A percentile compares a stretch with the other conserved stretches of the same genome.
These are phyloP conservation scores for Tanozyma kutaoensis DNA, from an alignment of 805 yeast species.

Conservation along the genomic window DNA sequence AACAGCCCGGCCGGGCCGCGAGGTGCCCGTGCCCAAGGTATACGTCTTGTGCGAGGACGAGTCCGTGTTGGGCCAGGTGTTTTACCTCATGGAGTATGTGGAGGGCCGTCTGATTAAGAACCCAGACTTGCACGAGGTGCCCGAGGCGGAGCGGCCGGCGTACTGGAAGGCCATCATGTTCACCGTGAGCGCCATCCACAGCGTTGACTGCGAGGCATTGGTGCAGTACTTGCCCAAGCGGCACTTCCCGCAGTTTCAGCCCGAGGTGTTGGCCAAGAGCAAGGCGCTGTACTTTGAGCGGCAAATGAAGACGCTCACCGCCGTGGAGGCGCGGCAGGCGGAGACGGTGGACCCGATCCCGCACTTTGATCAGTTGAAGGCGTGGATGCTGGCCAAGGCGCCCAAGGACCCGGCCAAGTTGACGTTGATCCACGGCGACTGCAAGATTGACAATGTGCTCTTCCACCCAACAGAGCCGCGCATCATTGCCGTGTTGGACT, in stretches of 20 bases:
- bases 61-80: conserved; percentile 37
- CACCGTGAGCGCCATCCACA: conserved; percentile 36
- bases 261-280: conserved; percentile 5
- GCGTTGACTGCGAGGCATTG: conserved; percentile 30
- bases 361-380: conserved; percentile 23
- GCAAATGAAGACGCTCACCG: conserved; percentile 34
- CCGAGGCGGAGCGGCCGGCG: conserved; percentile 8
- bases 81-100: conserved; percentile 48
- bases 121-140: conserved; percentile 30
- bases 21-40: conserved; percentile 44
- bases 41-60: conserved; percentile 44
- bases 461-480: conserved; percentile 37
- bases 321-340: conserved; percentile 25
- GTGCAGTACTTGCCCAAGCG: conserved; percentile 27
- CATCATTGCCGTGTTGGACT: conserved; percentile 45
- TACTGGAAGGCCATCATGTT: conserved; percentile 37
- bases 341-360: conserved; percentile 35
- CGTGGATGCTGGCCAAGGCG: conserved; percentile 27
- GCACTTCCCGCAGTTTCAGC: conserved; percentile 31
- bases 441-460: conserved; percentile 51
- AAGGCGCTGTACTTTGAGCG: conserved; percentile 33
- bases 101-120: conserved; percentile 43
- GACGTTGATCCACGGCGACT: conserved; percentile 49
- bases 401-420: conserved; percentile 34
- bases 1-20: conserved; percentile 2